Evolutionary conservation across 2,329 filamentous ascomycete species (phyloP), one percentile per base, ranked within the genome.

Genomic region (Fusarium papillatum): DNA sequence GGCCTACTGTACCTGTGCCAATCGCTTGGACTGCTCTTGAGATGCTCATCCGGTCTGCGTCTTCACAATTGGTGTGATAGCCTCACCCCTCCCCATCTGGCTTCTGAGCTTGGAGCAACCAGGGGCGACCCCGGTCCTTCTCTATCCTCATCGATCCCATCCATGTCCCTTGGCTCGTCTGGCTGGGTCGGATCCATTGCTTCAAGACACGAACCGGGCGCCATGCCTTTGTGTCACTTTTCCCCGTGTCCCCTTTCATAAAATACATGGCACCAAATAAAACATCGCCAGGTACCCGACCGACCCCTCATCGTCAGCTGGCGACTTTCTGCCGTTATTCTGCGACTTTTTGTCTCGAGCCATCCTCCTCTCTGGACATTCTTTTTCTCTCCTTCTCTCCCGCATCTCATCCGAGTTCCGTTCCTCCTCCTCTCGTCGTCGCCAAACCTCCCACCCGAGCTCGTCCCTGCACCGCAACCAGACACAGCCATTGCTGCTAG

Each of bases 191-290:
- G 77, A 74, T 78, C 78, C 77, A 78, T 78, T 79, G 78, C 78
- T 79, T 80, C 78, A 80, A 80, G 78, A 79, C 79, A 80, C 78
- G 78, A 78, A 78, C 77, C 76, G 71, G 78, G 76, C 72, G 78
- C 72, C 74, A 73, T 80, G 74, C 73, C 67, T 74, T 72, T 80
- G 78, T 80, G 78, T 79, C 78, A 79, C 77, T 80, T 78, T 78
- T 78, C 78, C 75, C 78, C 78, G 78, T 80, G 72, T 78, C 74
- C 78, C 78, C 78, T 78, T 80, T 80, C 78, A 80, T 80, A 79
- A 80, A 80, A 78, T 79, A 79, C 68, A 79, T 76, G 76, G 70
- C 74, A 80, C 67, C 77, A 79, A 80, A 80, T 80, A 80, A 80
- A 80, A 80, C 76, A 80, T 80, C 77, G 74, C 69, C 76, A 78